Base-by-base conservation (phyloP, 2,329 filamentous ascomycete genomes). In the Cercospora sp. region DNA sequence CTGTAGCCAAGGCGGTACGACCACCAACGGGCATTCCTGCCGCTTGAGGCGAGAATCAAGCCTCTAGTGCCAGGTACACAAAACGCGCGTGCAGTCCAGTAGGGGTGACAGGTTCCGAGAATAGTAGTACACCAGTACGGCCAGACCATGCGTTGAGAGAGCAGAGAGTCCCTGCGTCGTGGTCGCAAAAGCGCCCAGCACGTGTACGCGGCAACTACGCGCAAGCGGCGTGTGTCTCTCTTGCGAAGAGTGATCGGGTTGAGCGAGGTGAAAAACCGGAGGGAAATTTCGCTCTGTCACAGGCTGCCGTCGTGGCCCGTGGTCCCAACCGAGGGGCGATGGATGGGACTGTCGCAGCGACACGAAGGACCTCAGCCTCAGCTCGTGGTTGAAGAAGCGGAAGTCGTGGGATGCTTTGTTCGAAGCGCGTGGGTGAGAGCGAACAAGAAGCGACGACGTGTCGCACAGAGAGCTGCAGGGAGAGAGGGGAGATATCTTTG, bases 31-130 rank as follows among this genome's bases (percentile, higher is more conserved):
- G 49, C 49, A 21, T 13, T 60, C 28, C 57, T 60, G 57, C 28
- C 28, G 32, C 32, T 18, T 60, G 3, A 60, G 57, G 57, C 57
- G 57, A 18, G n/a, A 34, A 34, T 40, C 57, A 60, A 60, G 57
- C 57, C 21, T 60, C 57, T 60, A 60, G 57, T 60, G 57, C 57
- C 57, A 60, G 57, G 57, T 21, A 60, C 57, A 60, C 30, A n/a
- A 40, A 37, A 40, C 26, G 28, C 13, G 28, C 32, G 57, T 53
- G 49, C 5, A 24, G 18, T 26, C 24, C 49, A 53, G 37, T 40
- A 40, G 37, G 13, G 37, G 37, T 40, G 37, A 40, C 5, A 40
- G 37, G 37, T 40, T 16, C 57, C 57, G 26, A 60, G 57, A 40
- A 60, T 60, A 18, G 28, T 32, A 37, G 57, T 13, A 10, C 26